Base-by-base conservation (phyloP, 805 yeast genomes). In the Komagataella mondaviorum region DNA sequence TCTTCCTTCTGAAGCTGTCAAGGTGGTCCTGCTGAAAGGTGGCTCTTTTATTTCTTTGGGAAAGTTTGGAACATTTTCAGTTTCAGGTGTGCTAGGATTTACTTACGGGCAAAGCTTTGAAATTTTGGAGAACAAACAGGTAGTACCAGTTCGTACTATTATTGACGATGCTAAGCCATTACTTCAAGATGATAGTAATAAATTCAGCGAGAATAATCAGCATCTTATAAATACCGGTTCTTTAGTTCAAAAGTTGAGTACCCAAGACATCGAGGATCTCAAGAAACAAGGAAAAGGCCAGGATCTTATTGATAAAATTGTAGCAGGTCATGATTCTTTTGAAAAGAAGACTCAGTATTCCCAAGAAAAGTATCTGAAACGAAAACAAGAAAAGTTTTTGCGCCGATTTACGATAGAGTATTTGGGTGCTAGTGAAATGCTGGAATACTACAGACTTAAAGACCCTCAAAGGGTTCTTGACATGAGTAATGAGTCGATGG, bases 101-200 rank as follows among this genome's bases (percentile, higher is more conserved):
- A 85, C 89, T 5, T 85, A 78, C 60, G 99, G 98, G 1, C 91
- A 87, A 57, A 80, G 95, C 0, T 93, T 90, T 67, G 97, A 91
- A 61, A 84, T 91, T 47, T 61, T 73, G 24, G 87, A 80, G 46
- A 80, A 77, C 53, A 70, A 70, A 49, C 63, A 64, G 24, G 78
- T 80, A 10, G 67, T 64, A 46, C 81, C 85, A 3, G 73, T 81
- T 45, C 65, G 67, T 52, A 66, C 74, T 48, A 60, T 71, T 53
- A 61, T 68, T 3, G 63, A 60, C 48, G 17, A 44, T 20, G 18
- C 36, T 6, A 51, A 59, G 7, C 52, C 54, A 4, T 59, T 53
- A 17, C 60, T 54, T 14, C 64, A 58, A 23, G 61, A 60, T 8
- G 68, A 63, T 22, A 63, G 59, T 14, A 69, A 63, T n/a, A 63